Evolutionary conservation across 371 early-diverging fungal genomes (phyloP), one percentile per base, ranked within the genome.

Genomic region (Lichtheimia ornata): DNA sequence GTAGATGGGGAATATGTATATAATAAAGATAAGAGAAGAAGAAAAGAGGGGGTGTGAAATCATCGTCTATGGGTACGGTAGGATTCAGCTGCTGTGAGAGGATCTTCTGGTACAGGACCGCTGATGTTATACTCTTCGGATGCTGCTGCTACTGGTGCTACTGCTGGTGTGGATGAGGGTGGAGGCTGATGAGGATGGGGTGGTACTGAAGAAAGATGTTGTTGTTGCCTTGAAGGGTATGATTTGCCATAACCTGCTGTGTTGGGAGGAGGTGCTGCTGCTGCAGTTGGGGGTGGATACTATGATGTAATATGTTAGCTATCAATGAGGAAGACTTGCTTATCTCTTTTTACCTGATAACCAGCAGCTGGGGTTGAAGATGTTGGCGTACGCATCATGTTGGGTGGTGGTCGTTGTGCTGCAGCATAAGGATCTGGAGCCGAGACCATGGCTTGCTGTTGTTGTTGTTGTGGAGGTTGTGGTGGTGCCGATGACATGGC

Each of bases 101-200:
- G 69, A 42, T 69, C 69, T 61, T 69, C 69, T 30, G 69, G 69
- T 25, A 69, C 62, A 43, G 69, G 69, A 6, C 69, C 69, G 17
- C 30, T 59, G 27, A 15, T 44, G n/a, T 56, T 43, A 18, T 50
- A 30, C 17, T 56, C 52, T 2, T 18, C 35, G 43, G 57, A 42
- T 57, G 22, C 28, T 24, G 57, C 27, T 24, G 50, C 15, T 40
- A 53, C 25, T 25, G 63, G 3, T 43, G 63, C 17, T 22, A 2
- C 22, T 22, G 62, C 53, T 61, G 61, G 3, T 24, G n/a, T 0
- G 58, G 43, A 18, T n/a, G 7, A 7, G n/a, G n/a, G n/a, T n/a
- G n/a, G n/a, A n/a, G n/a, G n/a, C n/a, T n/a, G n/a, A n/a, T n/a
- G n/a, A n/a, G n/a, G n/a, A n/a, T n/a, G n/a, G n/a, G n/a, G n/a